Base-by-base conservation (phyloP, 208 protist genomes). In the Histomonas meleagridis region DNA sequence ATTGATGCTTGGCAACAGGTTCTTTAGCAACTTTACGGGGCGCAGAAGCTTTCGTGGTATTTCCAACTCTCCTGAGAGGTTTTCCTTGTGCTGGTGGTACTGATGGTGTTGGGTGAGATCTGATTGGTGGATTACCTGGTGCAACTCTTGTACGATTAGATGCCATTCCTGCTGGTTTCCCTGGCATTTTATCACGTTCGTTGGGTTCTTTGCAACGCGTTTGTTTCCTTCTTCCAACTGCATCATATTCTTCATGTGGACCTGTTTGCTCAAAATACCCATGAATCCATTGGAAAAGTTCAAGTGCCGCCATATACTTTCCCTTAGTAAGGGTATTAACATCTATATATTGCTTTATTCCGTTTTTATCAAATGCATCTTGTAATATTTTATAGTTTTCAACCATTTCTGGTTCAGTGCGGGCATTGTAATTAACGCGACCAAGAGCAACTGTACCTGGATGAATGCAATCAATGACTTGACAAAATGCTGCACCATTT, bases 331-430 rank as follows among this genome's bases (percentile, higher is more conserved):
- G 46, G 12, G 40, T 86, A 16, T 32, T 43, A 10, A 86, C 76
- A 86, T 86, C 76, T 18, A 91, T 69, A 70, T 51, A 60, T 35
- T 91, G 49, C 9, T 43, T 46, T 21, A 91, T 91, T 18, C 86
- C 86, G 32, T 69, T 91, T 48, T 91, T 91, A 35, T 65, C 43
- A 43, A 91, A 91, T 38, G 53, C 53, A 3, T 60, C 55, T 35
- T 91, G 86, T 28, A 91, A 32, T 55, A 91, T 32, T 49, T 91
- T 91, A 21, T 65, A 91, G 32, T 91, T 91, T 16, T 91, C 46
- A 9, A 91, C n/a, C 7, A 48, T 48, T 32, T 69, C 86, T 7
- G 49, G 38, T 40, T 60, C 86, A 46, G 32, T 7, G 28, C 48
- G 12, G 35, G 53, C 49, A 18, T 60, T 48, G 46, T 51, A 91